A percentile compares a stretch with the other conserved stretches of the same genome.
phyloP scores from a whole-genome alignment of 2,329 filamentous ascomycete genomes.

The Aspergillus brasiliensis region DNA sequence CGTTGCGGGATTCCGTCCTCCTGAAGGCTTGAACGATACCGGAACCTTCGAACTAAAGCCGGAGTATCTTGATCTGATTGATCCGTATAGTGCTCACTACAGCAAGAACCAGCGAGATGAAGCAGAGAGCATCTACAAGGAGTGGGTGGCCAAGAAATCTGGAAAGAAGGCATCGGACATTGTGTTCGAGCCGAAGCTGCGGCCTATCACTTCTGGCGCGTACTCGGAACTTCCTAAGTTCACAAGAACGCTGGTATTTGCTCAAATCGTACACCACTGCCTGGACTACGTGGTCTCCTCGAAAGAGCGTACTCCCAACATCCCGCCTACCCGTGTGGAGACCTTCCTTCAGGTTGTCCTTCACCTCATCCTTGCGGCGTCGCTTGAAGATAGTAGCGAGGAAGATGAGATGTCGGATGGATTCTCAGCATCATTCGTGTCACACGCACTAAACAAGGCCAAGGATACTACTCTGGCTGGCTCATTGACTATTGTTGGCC shows the following conservation, averaged over 20 bases:
- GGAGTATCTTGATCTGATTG: slow-evolving; percentile 82
- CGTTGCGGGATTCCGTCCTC: slow-evolving; percentile 85
- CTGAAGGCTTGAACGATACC: slow-evolving; percentile 87
- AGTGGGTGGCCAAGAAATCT: slow-evolving; percentile 82
- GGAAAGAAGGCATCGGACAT: slow-evolving; percentile 80
- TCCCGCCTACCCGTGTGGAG: slow-evolving; percentile 82
- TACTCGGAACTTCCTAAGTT: slow-evolving; percentile 78
- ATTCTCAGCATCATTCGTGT: slow-evolving; percentile 67
- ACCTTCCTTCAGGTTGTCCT: slow-evolving; percentile 89
- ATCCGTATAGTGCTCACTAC: slow-evolving; percentile 95
- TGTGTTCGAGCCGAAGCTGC: slow-evolving; percentile 85
- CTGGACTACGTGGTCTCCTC: slow-evolving; percentile 77
- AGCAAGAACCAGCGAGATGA: slow-evolving; percentile 97
- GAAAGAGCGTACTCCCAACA: slow-evolving; percentile 67
- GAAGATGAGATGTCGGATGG: slow-evolving; percentile 55
- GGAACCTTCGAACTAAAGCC: slow-evolving; percentile 92
- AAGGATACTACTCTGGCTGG: slow-evolving; percentile 49
- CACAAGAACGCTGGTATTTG: slow-evolving; percentile 81
- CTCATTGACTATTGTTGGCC: slow-evolving; percentile 53
- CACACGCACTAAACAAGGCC: slow-evolving; percentile 66
- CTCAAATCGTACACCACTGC: slow-evolving; percentile 85
- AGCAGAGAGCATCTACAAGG: slow-evolving; percentile 84
- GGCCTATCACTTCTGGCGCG: slow-evolving; percentile 72
- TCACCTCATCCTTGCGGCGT: slow-evolving; percentile 82
- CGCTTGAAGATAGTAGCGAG: slow-evolving; percentile 73